These are phyloP conservation scores for Ceratobasidium sp. DNA, from an alignment of 1,284 basidiomycete species.

Conservation along the genomic window DNA sequence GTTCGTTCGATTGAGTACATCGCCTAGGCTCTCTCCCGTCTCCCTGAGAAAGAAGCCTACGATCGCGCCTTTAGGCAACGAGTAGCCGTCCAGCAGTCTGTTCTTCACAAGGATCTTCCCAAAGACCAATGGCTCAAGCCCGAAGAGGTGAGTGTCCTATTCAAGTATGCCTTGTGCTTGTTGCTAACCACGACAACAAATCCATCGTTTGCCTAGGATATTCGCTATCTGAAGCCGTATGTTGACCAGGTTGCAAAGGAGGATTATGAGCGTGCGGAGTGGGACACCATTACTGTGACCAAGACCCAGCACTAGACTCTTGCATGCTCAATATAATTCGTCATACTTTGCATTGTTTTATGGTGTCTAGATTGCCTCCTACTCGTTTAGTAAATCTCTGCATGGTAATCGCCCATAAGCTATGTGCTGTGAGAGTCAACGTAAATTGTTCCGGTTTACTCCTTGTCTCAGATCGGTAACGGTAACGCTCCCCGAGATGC, in stretches of 20 bases:
- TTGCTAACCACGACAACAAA: conserved; percentile 36
- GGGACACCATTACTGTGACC: conserved; percentile 77
- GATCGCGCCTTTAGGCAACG: conserved; percentile 94
- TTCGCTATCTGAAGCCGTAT: conserved; percentile 87
- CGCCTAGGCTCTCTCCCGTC: conserved; percentile 78
- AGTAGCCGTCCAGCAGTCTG: conserved; percentile 79
- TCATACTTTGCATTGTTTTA: not conserved
- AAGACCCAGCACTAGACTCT: conserved; percentile 1
- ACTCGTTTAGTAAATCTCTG: not conserved
- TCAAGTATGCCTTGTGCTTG: not conserved
- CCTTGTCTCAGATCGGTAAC: not conserved
- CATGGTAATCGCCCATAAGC: not conserved
- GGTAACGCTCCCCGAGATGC: not conserved
- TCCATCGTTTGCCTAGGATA: conserved; percentile 66
- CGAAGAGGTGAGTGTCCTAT: conserved; percentile 69
- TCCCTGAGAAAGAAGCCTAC: conserved; percentile 82
- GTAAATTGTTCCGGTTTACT: conserved; percentile 19
- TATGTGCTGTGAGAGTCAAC: not conserved
- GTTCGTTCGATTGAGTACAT: conserved; percentile 4
- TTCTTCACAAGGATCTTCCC: conserved; percentile 83
- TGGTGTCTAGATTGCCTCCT: not conserved
- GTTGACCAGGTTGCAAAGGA: conserved; percentile 80
- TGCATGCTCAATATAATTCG: not conserved
- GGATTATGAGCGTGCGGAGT: conserved; percentile 78
- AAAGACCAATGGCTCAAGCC: conserved; percentile 85